These are phyloP conservation scores for Takashimella tepidaria DNA, from an alignment of 1,284 basidiomycete genomes.

Conservation along the genomic window DNA sequence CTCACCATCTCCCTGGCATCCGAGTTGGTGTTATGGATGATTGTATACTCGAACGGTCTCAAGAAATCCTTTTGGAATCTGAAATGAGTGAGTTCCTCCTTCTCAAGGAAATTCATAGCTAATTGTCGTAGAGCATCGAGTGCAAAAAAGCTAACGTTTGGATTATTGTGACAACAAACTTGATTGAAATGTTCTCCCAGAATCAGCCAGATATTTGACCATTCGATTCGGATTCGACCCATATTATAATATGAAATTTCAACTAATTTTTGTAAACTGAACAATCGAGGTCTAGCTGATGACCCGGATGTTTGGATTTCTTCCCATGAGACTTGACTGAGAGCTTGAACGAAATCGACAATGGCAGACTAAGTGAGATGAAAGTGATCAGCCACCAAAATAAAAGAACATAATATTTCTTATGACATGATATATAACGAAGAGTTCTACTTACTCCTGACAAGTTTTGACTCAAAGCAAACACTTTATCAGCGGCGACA, in stretches of 20 bases:
- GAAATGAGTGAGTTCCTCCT: conserved; percentile 96
- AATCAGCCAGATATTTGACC: conserved; percentile 97
- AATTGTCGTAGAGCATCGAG: conserved; percentile 96
- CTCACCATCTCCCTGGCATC: conserved; percentile 94
- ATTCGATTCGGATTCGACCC: conserved; percentile 95
- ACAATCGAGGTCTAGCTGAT: conserved; percentile 87
- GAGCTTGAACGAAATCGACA: conserved; percentile 92
- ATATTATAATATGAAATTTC: conserved; percentile 99
- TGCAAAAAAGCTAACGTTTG: conserved; percentile 94
- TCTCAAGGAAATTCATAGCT: conserved; percentile 97
- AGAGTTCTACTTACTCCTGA: conserved; percentile 65
- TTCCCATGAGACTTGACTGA: conserved; percentile 98
- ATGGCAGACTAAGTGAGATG: conserved; percentile 79
- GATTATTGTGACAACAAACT: conserved; percentile 97
- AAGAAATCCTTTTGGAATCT: conserved; percentile 99
- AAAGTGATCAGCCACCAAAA: no score
- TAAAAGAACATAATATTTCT: conserved; percentile 12
- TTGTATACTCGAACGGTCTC: conserved; percentile 96
- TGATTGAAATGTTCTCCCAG: conserved; percentile 99
- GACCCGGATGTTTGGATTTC: conserved; percentile 96
- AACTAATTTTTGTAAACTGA: conserved; percentile 97
- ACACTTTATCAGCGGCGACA: conserved; percentile 98
- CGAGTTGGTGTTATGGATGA: conserved; percentile 91
- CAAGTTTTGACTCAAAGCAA: conserved; percentile 88
- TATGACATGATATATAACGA: no score